These are phyloP conservation scores for Neonectria coccinea DNA, from an alignment of 2,329 filamentous ascomycete genomes.

Conservation along the genomic window DNA sequence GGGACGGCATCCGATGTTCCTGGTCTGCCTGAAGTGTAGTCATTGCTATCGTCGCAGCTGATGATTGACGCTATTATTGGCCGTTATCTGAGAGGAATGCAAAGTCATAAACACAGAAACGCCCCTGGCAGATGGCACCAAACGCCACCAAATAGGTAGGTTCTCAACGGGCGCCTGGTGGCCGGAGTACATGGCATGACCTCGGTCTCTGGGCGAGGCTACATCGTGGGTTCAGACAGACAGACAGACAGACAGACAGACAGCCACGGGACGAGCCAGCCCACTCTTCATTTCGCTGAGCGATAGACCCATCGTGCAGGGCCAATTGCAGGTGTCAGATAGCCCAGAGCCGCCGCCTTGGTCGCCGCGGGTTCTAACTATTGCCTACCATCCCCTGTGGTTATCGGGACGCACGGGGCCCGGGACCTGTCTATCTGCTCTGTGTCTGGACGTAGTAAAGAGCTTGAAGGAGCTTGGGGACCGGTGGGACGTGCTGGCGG, in stretches of 20 bases:
- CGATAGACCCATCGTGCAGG: slow-evolving; percentile 23
- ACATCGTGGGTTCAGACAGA: neutral
- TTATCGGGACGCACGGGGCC: slow-evolving; percentile 16
- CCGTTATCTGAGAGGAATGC: neutral
- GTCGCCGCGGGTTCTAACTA: slow-evolving; percentile 8
- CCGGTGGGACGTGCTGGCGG: slow-evolving; percentile 10
- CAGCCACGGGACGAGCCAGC: slow-evolving; percentile 28
- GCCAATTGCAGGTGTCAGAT: slow-evolving; percentile 37
- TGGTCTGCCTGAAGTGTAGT: neutral
- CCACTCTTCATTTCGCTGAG: slow-evolving; percentile 44
- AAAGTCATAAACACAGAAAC: neutral
- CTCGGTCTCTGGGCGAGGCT: neutral
- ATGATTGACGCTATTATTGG: neutral
- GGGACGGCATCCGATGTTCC: slow-evolving; percentile 31
- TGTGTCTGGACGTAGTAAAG: neutral
- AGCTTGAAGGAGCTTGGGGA: neutral
- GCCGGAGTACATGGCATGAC: slow-evolving; percentile 21
- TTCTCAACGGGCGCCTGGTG: slow-evolving; percentile 17
- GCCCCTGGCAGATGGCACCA: slow-evolving; percentile 33
- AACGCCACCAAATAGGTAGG: slow-evolving; percentile 21
- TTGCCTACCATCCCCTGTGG: slow-evolving; percentile 11
- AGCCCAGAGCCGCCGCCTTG: slow-evolving; percentile 28
- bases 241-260: slow-evolving; percentile 2
- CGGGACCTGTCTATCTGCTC: neutral
- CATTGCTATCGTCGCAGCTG: slow-evolving; percentile 1